Conservation (phyloP, 768 basidiomycete genomes). For the Leccinum subtestaceum region DNA sequence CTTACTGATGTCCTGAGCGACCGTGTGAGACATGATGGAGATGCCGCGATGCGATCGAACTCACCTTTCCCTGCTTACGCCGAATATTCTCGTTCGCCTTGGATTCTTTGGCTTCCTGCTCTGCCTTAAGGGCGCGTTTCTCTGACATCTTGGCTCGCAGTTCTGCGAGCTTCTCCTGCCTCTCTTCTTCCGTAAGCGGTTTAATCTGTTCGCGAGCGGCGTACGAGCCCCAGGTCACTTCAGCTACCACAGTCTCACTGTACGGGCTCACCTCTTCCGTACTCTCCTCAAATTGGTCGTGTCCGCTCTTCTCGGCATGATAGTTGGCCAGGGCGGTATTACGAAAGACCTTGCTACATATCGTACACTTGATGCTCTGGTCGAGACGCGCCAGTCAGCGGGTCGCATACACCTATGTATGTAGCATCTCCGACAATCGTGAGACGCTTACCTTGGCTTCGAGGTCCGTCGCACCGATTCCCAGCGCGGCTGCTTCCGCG, state of each 20-base stretch:
- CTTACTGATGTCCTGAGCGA: slow-evolving; percentile 59
- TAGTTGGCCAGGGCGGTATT: slow-evolving; percentile 87
- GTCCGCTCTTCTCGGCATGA: slow-evolving; percentile 93
- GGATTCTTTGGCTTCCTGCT: slow-evolving; percentile 69
- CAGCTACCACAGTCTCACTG: background rate
- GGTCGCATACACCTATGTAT: background rate
- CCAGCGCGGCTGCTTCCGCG: slow-evolving; percentile 56
- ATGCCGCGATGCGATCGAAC: background rate
- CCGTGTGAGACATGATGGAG: slow-evolving; percentile 1
- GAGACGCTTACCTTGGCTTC: slow-evolving; percentile 59
- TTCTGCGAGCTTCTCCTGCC: slow-evolving; percentile 74
- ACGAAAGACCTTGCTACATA: slow-evolving; percentile 83
- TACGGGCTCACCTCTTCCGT: slow-evolving; percentile 75
- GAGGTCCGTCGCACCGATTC: slow-evolving; percentile 37
- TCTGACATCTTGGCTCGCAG: slow-evolving; percentile 74
- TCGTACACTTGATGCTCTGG: slow-evolving; percentile 79
- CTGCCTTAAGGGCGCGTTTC: slow-evolving; percentile 72
- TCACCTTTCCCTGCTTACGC: slow-evolving; percentile 80
- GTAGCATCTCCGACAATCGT: slow-evolving; percentile 1
- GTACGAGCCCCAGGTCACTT: background rate
- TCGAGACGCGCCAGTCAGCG: background rate
- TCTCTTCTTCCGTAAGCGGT: slow-evolving; percentile 94
- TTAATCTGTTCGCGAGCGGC: slow-evolving; percentile 58
- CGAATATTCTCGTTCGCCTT: slow-evolving; percentile 76
- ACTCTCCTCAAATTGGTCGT: slow-evolving; percentile 94